phyloP scores from a whole-genome alignment of 805 yeast species.

The Clavispora asparagi region DNA sequence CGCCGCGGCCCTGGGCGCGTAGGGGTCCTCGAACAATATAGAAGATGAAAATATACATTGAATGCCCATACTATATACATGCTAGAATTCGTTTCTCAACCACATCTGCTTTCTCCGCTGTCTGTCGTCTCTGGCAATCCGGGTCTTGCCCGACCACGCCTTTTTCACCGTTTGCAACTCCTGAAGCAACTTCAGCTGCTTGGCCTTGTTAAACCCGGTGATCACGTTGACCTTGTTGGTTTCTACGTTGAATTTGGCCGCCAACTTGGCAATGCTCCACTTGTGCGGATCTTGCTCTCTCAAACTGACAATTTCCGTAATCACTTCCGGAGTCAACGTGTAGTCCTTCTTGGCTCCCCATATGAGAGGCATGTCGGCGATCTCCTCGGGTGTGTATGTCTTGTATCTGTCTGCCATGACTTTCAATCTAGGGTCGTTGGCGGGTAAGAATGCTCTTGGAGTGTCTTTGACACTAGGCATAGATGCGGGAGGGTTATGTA shows the following conservation, averaged over 20 bases:
- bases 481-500: constrained; percentile 57
- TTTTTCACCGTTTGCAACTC: constrained; percentile 43
- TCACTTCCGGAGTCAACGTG: constrained; percentile 53
- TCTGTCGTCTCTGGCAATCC: constrained; percentile 50
- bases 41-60: constrained; percentile 1
- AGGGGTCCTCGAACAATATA: neutral
- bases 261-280: constrained; percentile 61
- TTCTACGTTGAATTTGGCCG: constrained; percentile 53
- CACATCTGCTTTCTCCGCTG: constrained; percentile 55
- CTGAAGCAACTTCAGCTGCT: constrained; percentile 39
- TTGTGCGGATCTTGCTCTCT: constrained; percentile 53
- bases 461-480: constrained; percentile 49
- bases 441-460: constrained; percentile 66
- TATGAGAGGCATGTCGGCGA: constrained; percentile 38
- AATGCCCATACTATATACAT: constrained; percentile 6
- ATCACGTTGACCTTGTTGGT: constrained; percentile 31
- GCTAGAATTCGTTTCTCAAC: constrained; percentile 52
- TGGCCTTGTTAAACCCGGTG: constrained; percentile 39
- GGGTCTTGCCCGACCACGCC: constrained; percentile 45
- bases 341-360: constrained; percentile 40
- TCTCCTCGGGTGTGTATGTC: constrained; percentile 27
- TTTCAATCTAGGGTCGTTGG: constrained; percentile 50
- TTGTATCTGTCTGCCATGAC: constrained; percentile 23
- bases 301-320: constrained; percentile 50
- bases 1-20: neutral